A percentile compares a stretch with the other conserved stretches of the same genome.
These are phyloP conservation scores for Sisymbrium altissimum DNA, from an alignment of 345 rosid species.

Conservation along the genomic window DNA sequence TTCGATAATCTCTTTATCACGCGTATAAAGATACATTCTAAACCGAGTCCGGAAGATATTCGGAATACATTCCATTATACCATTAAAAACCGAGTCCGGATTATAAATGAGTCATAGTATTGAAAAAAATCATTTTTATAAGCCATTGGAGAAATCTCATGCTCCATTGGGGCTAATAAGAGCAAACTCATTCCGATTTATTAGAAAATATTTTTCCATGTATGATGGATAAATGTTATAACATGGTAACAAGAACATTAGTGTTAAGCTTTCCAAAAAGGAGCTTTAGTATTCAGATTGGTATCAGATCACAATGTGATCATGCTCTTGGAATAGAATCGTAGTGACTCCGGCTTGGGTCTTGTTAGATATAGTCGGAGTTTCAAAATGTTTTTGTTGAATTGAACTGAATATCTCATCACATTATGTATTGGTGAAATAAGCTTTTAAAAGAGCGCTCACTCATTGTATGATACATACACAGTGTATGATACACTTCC, in stretches of 20 bases:
- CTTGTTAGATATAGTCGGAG: not conserved
- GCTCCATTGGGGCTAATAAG: not conserved
- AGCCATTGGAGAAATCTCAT: not conserved
- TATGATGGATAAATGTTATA: not conserved
- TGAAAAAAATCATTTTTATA: not conserved
- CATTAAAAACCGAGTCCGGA: too few species aligned
- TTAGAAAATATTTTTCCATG: not conserved
- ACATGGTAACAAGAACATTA: not conserved
- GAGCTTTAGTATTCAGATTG: not conserved
- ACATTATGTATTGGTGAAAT: not conserved
- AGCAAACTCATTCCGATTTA: not conserved
- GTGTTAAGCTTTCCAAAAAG: not conserved
- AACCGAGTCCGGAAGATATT: not conserved
- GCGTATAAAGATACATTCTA: not conserved
- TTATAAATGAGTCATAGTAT: not conserved
- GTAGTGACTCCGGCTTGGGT: not conserved
- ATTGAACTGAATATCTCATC: not conserved
- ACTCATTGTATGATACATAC: not conserved
- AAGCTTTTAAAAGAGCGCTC: not conserved
- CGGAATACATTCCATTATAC: not conserved
- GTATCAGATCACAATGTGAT: not conserved
- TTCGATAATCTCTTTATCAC: not conserved
- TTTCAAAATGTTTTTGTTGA: not conserved
- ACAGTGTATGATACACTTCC: not conserved
- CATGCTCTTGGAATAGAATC: not conserved